A percentile compares a stretch with the other conserved stretches of the same genome.
phyloP scores from a whole-genome alignment of 192 early-diverging fungal species.

The Gorgonomyces haynaldii region DNA sequence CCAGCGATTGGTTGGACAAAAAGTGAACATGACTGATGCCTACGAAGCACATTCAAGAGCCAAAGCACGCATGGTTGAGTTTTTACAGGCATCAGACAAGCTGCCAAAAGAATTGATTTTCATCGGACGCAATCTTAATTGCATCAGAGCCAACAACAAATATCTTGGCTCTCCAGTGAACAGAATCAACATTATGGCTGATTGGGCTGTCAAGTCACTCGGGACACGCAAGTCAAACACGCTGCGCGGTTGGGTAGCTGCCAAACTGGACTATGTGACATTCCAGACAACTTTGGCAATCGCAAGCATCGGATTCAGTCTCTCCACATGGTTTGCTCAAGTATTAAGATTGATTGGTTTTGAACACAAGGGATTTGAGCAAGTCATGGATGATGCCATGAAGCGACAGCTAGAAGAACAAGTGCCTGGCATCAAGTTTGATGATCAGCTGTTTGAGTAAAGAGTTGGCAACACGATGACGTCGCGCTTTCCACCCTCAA shows the following conservation, averaged over 20 bases:
- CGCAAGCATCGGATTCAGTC: slow-evolving; percentile 49
- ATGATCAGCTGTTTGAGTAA: slow-evolving; percentile 63
- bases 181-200: slow-evolving; percentile 72
- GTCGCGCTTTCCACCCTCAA: background rate
- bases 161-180: slow-evolving; percentile 75
- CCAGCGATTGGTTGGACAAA: too few relatives aligned
- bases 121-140: slow-evolving; percentile 75
- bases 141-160: slow-evolving; percentile 65
- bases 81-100: slow-evolving; percentile 53
- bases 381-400: slow-evolving; percentile 60
- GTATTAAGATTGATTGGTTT: slow-evolving; percentile 16
- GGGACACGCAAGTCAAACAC: background rate
- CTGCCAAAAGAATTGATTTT: slow-evolving; percentile 87
- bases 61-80: slow-evolving; percentile 59
- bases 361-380: slow-evolving; percentile 49
- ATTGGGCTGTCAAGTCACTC: slow-evolving; percentile 54
- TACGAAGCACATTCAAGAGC: slow-evolving; percentile 64
- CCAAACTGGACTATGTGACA: slow-evolving; percentile 27
- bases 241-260: background rate
- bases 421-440: slow-evolving; percentile 63
- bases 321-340: slow-evolving; percentile 29
- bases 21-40: slow-evolving; percentile 40
- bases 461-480: slow-evolving; percentile 28
- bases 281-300: slow-evolving; percentile 49
- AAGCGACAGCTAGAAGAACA: slow-evolving; percentile 53